These are phyloP conservation scores for Diaporthe humulicola DNA, from an alignment of 2,329 filamentous ascomycete genomes.

Conservation along the genomic window DNA sequence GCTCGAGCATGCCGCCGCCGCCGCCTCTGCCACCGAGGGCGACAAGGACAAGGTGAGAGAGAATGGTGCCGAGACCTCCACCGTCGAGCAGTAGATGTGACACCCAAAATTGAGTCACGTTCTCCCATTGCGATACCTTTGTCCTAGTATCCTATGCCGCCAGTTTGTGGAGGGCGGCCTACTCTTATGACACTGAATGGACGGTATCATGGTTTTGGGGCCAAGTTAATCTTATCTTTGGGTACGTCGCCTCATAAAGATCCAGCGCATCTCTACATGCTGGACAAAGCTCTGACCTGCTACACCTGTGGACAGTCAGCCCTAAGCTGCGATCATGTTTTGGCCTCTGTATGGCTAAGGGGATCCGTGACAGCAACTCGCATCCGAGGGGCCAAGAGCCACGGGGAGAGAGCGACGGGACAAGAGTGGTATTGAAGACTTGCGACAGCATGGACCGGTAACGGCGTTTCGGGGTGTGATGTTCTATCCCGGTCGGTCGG, in stretches of 20 bases:
- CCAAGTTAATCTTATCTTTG: background rate
- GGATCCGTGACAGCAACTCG: background rate
- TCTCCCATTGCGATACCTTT: background rate
- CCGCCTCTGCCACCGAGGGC: slow-evolving; percentile 10
- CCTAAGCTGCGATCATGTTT: background rate
- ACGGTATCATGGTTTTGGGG: background rate
- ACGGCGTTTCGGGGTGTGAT: background rate
- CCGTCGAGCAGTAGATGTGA: slow-evolving; percentile 10
- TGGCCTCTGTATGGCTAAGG: background rate
- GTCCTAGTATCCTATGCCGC: no score
- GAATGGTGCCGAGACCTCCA: background rate
- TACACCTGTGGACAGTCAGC: background rate
- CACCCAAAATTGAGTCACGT: background rate
- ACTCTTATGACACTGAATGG: background rate
- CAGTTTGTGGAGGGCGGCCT: background rate
- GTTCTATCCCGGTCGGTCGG: background rate
- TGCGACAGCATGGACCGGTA: background rate
- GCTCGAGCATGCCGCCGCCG: slow-evolving; percentile 58
- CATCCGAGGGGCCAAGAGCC: background rate
- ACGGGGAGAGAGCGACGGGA: background rate
- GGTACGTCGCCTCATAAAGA: background rate
- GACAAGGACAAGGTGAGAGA: slow-evolving; percentile 26
- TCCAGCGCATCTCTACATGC: background rate
- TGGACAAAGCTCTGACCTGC: background rate
- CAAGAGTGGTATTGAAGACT: background rate